Base-by-base conservation (phyloP, 495 filamentous ascomycete species). In the Aspergillus carlsbadensis region DNA sequence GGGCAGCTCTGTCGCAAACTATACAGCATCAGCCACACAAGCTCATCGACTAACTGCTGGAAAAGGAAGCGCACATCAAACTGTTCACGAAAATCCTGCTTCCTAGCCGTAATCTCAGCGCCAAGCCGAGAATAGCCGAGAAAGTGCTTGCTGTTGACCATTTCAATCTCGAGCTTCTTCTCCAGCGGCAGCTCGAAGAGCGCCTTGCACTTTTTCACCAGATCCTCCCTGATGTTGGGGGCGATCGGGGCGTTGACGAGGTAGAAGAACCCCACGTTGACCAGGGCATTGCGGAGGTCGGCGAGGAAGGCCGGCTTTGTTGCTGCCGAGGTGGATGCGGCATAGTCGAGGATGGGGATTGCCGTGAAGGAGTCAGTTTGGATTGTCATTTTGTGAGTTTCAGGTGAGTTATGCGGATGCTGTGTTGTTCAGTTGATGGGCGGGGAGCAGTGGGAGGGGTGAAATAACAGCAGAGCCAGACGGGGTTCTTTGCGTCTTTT, bases 181-280 rank as follows among this genome's bases (percentile, higher is more conserved):
- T 92, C 86, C 46, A 78, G 65, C 10, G 91, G 87, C 46, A 96
- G 79, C 53, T 92, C 82, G 66, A 97, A 98, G 62, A 98, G 91
- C 5, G 72, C 79, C 52, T 82, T 80, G 11, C 84, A 85, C 57
- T 92, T 83, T 15, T 77, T 54, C 42, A 88, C 84, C 14, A 96
- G 88, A n/a, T 80, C 69, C 24, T 82, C 62, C 63, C 88, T 84
- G 29, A 94, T 69, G 26, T 81, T 68, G 10, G 85, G 75, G 13
- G 87, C 74, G 40, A 97, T 84, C 4, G 90, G 90, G 1, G 89
- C 85, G 65, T 97, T 92, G 59, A 84, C 84, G 48, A 98, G 82
- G 63, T 98, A 98, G 52, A 97, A 76, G 66, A 98, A 97, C 5
- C 94, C 94, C 31, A 96, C 90, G 70, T 93, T 88, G 64, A 98